phyloP scores from a whole-genome alignment of 768 basidiomycete genomes.

The Strobilomyces confusus region DNA sequence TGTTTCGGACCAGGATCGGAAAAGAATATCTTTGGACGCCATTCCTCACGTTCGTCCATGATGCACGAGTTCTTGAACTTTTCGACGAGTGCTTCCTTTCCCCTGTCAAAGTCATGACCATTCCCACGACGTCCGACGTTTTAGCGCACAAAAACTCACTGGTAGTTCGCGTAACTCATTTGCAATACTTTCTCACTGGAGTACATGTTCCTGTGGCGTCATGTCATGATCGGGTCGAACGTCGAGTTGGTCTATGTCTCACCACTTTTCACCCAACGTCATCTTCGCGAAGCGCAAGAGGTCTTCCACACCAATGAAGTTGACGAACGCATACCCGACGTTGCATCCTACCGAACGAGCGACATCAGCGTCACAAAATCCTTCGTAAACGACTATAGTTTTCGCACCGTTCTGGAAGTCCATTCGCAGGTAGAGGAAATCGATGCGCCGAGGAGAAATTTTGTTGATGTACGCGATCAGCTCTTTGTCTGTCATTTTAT shows the following conservation, averaged over 20 bases:
- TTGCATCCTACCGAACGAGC: conserved; percentile 55
- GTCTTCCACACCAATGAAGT: conserved; percentile 78
- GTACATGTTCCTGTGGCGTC: conserved; percentile 73
- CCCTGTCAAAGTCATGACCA: conserved; percentile 39
- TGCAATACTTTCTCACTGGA: conserved; percentile 87
- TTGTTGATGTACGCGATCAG: conserved; percentile 61
- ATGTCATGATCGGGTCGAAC: conserved; percentile 2
- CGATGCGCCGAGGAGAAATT: conserved; percentile 73
- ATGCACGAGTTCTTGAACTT: conserved; percentile 91
- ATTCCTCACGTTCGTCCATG: conserved; percentile 81
- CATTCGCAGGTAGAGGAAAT: conserved; percentile 87
- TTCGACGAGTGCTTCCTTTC: conserved; percentile 85
- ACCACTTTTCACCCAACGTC: conserved; percentile 82
- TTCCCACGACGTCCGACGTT: conserved; percentile 7
- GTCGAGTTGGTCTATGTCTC: conserved; percentile 14
- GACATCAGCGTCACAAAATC: conserved; percentile 1
- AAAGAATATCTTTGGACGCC: conserved; percentile 83
- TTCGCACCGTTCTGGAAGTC: conserved; percentile 74
- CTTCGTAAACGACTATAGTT: neutral
- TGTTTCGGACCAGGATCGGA: conserved; percentile 65
- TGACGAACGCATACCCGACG: conserved; percentile 85
- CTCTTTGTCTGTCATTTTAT: conserved; percentile 82
- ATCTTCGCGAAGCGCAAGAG: conserved; percentile 70
- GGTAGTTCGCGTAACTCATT: conserved; percentile 91
- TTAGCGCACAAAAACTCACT: conserved; percentile 49